A percentile compares a stretch with the other conserved stretches of the same genome.
phyloP scores from a whole-genome alignment of 2,329 filamentous ascomycete species.

The Penicillium polonicum region DNA sequence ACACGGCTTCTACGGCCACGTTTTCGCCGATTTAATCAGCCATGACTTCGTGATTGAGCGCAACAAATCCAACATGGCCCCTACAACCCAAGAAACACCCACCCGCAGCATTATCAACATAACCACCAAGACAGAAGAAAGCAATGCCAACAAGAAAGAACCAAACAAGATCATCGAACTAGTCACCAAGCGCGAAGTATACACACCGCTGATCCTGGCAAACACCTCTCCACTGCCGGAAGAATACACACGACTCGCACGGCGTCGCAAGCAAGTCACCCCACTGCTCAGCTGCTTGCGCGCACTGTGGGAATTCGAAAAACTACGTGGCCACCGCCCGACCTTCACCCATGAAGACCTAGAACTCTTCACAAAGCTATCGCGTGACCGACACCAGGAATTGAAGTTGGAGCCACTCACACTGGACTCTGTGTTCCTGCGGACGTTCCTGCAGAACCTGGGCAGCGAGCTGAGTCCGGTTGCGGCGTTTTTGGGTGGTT shows the following conservation, averaged over 20 bases:
- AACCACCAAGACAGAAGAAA: slow-evolving; percentile 66
- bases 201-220: slow-evolving; percentile 83
- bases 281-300: slow-evolving; percentile 82
- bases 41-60: slow-evolving; percentile 90
- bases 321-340: slow-evolving; percentile 57
- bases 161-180: slow-evolving; percentile 75
- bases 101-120: slow-evolving; percentile 75
- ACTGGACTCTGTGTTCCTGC: slow-evolving; percentile 68
- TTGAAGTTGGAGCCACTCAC: slow-evolving; percentile 68
- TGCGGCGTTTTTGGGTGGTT: slow-evolving; percentile 82
- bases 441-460: slow-evolving; percentile 83
- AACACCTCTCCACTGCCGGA: slow-evolving; percentile 74
- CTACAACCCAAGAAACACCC: slow-evolving; percentile 65
- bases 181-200: slow-evolving; percentile 87
- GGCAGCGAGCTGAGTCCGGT: slow-evolving; percentile 82
- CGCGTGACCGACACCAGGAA: slow-evolving; percentile 73
- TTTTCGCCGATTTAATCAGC: slow-evolving; percentile 87
- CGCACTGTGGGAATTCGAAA: slow-evolving; percentile 85
- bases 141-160: slow-evolving; percentile 71
- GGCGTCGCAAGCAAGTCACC: slow-evolving; percentile 70
- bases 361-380: slow-evolving; percentile 71
- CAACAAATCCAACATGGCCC: slow-evolving; percentile 70
- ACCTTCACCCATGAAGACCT: slow-evolving; percentile 63
- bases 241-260: slow-evolving; percentile 66
- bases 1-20: slow-evolving; percentile 90